A percentile compares a stretch with the other conserved stretches of the same genome.
Evolutionary conservation across 192 early-diverging fungal genomes (phyloP).

Genomic region (Backusella morwellensis): DNA sequence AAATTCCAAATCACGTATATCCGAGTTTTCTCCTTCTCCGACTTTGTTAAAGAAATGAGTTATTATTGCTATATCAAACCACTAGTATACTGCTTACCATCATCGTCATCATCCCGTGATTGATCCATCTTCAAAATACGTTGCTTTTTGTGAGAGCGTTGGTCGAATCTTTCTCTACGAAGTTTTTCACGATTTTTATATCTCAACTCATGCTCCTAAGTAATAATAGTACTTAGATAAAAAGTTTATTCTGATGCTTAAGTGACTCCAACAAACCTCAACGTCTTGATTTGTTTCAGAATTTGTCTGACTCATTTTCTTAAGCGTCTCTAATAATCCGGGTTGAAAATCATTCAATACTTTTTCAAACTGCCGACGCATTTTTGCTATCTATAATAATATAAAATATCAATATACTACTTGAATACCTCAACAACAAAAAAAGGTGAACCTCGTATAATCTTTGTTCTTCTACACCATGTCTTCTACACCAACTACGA

Average conservation of each 20-base stretch:
- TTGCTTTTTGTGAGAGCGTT: conserved; percentile 15
- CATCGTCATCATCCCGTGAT: background rate
- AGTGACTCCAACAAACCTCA: background rate
- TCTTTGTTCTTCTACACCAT: conserved; percentile 70
- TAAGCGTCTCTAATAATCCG: conserved; percentile 15
- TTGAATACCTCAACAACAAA: background rate
- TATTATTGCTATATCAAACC: background rate
- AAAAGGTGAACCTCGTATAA: conserved; percentile 52
- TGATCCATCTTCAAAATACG: conserved; percentile 17
- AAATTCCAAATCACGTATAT: conserved; percentile 64
- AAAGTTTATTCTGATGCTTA: background rate
- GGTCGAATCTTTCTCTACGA: conserved; percentile 19
- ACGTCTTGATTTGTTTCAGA: background rate
- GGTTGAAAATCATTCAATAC: conserved; percentile 49
- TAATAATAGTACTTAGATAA: background rate
- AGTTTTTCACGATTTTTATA: conserved; percentile 8
- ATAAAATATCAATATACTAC: background rate
- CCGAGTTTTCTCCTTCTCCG: background rate
- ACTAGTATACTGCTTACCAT: background rate
- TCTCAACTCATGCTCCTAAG: background rate
- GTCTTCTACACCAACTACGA: conserved; percentile 53
- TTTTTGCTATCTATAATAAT: conserved; percentile 50
- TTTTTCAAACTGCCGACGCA: conserved; percentile 63
- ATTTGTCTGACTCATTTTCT: background rate
- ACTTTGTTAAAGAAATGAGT: background rate